Evolutionary conservation across 495 filamentous ascomycete species (phyloP).

Genomic region (Cudoniella acicularis): DNA sequence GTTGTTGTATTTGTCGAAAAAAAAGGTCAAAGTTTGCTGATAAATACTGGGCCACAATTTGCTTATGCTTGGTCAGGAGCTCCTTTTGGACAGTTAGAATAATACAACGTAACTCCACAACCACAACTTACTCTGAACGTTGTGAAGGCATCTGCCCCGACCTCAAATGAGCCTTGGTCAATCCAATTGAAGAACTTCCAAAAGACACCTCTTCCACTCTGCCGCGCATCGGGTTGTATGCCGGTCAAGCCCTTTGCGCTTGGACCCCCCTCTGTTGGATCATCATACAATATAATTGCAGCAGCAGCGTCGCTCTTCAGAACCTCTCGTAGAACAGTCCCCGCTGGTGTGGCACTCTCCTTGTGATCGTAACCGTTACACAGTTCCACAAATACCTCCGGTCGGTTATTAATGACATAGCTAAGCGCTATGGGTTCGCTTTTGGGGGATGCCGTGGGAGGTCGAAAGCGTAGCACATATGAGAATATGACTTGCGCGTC

Average conservation of each 20-base stretch:
- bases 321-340: slow-evolving; percentile 84
- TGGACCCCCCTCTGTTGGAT: slow-evolving; percentile 58
- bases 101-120: not conserved
- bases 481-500: slow-evolving; percentile 89
- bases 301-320: slow-evolving; percentile 88
- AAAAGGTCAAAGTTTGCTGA: slow-evolving; percentile 81
- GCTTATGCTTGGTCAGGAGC: slow-evolving; percentile 90
- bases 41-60: slow-evolving; percentile 80
- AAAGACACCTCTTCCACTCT: slow-evolving; percentile 78
- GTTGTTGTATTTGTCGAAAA: slow-evolving; percentile 86
- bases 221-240: slow-evolving; percentile 61
- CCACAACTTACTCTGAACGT: slow-evolving; percentile 75
- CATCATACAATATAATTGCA: slow-evolving; percentile 86
- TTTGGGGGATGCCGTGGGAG: slow-evolving; percentile 49
- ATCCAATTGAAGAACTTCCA: slow-evolving; percentile 99
- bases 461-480: slow-evolving; percentile 78
- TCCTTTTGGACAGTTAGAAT: slow-evolving; percentile 89
- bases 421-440: slow-evolving; percentile 77
- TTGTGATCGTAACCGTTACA: slow-evolving; percentile 86
- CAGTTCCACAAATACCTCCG: slow-evolving; percentile 81
- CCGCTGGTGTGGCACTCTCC: slow-evolving; percentile 90
- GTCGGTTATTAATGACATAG: slow-evolving; percentile 77
- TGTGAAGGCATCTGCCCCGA: slow-evolving; percentile 94
- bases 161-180: slow-evolving; percentile 89
- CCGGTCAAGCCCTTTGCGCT: slow-evolving; percentile 53